Conservation (phyloP, 129 eudicot genomes). For the Smallanthus sonchifolius region DNA sequence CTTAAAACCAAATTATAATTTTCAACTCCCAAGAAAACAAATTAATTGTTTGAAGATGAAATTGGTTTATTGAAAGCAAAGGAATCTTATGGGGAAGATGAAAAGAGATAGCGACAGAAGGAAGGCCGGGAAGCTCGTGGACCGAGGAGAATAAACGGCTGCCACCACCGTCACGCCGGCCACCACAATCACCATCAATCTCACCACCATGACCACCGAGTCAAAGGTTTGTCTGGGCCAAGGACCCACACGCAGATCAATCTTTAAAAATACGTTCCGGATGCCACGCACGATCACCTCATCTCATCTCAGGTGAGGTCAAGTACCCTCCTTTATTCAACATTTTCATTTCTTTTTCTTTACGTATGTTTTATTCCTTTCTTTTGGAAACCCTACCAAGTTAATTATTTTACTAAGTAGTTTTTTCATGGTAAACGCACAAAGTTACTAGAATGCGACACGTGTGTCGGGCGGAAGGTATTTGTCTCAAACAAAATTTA, state of each 20-base stretch:
- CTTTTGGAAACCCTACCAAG: not conserved
- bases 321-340: not conserved
- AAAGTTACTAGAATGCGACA: too few species aligned
- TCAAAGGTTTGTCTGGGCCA: conserved; percentile 13
- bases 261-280: conserved; percentile 27
- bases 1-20: not conserved
- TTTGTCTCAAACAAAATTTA: too few species aligned
- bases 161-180: not conserved
- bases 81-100: conserved; percentile 29
- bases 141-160: not conserved
- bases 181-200: not conserved
- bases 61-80: conserved; percentile 25
- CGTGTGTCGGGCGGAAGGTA: too few species aligned
- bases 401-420: too few species aligned
- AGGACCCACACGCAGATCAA: not conserved
- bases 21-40: not conserved
- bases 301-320: conserved; percentile 6
- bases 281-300: conserved; percentile 38
- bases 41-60: not conserved
- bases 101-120: conserved; percentile 22
- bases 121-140: not conserved
- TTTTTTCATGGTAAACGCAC: too few species aligned
- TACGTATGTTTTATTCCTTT: not conserved
- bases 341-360: not conserved
- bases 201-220: conserved; percentile 19